Percentiles rank a stretch among this genome's conserved stretches.
Evolutionary conservation across 2,329 filamentous ascomycete genomes (phyloP).

Genomic region (Rhynchosporium agropyri): DNA sequence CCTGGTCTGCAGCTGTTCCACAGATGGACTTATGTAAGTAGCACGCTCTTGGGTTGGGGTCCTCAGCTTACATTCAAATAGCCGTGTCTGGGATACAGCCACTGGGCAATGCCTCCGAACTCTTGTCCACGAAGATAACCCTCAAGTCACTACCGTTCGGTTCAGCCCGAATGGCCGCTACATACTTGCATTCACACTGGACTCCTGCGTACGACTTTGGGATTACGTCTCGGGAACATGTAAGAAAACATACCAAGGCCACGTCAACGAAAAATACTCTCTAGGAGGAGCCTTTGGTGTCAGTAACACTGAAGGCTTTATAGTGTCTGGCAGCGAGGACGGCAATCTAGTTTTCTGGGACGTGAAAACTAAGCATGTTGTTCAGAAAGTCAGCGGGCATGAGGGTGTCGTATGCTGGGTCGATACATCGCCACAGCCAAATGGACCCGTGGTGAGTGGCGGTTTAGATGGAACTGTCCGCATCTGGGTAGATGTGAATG

Average conservation of each 20-base stretch:
- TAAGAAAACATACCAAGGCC: conserved; percentile 96
- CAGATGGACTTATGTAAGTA: conserved; percentile 81
- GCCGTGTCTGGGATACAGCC: conserved; percentile 91
- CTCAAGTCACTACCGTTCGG: conserved; percentile 82
- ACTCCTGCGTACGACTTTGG: conserved; percentile 89
- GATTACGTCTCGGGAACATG: conserved; percentile 90
- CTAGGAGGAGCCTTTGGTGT: conserved; percentile 83
- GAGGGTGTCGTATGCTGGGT: conserved; percentile 67
- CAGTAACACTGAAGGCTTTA: conserved; percentile 61
- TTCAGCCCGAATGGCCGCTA: conserved; percentile 95
- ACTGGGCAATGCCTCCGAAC: conserved; percentile 95
- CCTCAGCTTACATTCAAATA: conserved; percentile 40
- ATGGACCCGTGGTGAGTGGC: conserved; percentile 59
- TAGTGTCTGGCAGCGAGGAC: conserved; percentile 85
- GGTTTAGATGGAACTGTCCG: conserved; percentile 63
- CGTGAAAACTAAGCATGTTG: conserved; percentile 78
- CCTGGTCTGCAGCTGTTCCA: conserved; percentile 86
- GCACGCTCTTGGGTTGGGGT: neutral
- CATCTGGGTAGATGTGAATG: conserved; percentile 56
- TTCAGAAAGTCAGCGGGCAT: conserved; percentile 66
- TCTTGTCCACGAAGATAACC: conserved; percentile 94
- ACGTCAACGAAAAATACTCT: conserved; percentile 81
- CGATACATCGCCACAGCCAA: conserved; percentile 58
- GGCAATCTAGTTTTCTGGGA: conserved; percentile 88
- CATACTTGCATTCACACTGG: conserved; percentile 87